Evolutionary conservation across 1,139 yeast species (phyloP).

Genomic region (Blastobotrys petasosporus): DNA sequence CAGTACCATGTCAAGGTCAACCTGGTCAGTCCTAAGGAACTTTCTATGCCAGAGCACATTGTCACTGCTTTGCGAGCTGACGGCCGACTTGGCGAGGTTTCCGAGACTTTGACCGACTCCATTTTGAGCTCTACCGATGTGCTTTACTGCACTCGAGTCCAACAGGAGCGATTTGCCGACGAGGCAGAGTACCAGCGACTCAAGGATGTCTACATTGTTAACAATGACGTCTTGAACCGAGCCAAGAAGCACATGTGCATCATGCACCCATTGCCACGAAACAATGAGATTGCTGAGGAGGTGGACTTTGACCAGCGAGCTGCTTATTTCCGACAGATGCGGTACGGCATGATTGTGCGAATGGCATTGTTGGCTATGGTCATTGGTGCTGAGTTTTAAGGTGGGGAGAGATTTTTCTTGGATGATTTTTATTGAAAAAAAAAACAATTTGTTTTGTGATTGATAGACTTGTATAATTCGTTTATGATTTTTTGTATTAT

Average conservation of each 20-base stretch:
- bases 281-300: slow-evolving; percentile 92
- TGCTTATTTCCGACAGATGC: slow-evolving; percentile 98
- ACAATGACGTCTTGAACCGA: slow-evolving; percentile 80
- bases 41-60: slow-evolving; percentile 71
- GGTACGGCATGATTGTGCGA: slow-evolving; percentile 95
- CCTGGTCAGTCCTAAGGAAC: slow-evolving; percentile 85
- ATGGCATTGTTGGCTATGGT: slow-evolving; percentile 99
- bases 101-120: slow-evolving; percentile 71
- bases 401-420: not conserved
- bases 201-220: slow-evolving; percentile 88
- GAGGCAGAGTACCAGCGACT: slow-evolving; percentile 74
- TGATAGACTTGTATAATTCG: not conserved
- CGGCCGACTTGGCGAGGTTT: slow-evolving; percentile 68
- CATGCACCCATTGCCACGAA: slow-evolving; percentile 98
- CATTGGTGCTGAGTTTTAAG: slow-evolving; percentile 52
- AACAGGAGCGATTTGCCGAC: slow-evolving; percentile 87
- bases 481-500: slow-evolving; percentile 9
- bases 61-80: slow-evolving; percentile 56
- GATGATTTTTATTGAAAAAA: not conserved
- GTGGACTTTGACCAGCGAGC: slow-evolving; percentile 99
- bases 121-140: slow-evolving; percentile 88
- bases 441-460: slow-evolving; percentile 4
- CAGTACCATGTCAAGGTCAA: slow-evolving; percentile 92
- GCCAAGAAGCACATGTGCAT: slow-evolving; percentile 99
- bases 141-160: slow-evolving; percentile 95